Evolutionary conservation across 176 grass and related monocot genomes (phyloP), one percentile per base, ranked within the genome.

Genomic region (Thalia dealbata): DNA sequence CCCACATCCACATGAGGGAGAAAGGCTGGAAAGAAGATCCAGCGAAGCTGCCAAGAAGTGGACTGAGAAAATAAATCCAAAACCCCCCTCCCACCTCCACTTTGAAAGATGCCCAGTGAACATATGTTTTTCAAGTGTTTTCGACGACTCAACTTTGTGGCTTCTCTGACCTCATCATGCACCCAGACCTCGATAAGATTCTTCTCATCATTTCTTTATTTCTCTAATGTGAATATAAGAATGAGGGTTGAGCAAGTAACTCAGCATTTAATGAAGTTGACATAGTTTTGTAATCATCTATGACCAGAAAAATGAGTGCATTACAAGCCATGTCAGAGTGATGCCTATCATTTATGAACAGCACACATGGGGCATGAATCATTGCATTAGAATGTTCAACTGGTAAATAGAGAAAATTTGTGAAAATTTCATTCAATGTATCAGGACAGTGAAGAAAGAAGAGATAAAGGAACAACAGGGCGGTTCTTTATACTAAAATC

Each of bases 41-140:
- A 64, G 62, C 27, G 28, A 64, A 64, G 62, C 62, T 64, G 62
- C 62, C 62, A 64, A 30, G 27, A 30, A 64, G 27, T 35, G 62
- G 27, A 35, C 62, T 30, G 14, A 64, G 62, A 64, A 64, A 32
- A 64, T 14, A 64, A 64, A 30, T 64, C 25, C 62, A 64, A 64
- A 64, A 64, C 26, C 56, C 25, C 62, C 56, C 62, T 64, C 26
- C 56, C 25, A 26, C 56, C 62, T 64, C 25, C 26, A 35, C 62
- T 64, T 32, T 23, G 28, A 64, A 23, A 61, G 23, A 23, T 61
- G 23, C 45, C 45, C 9, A 64, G 32, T 16, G 1, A 15, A 25
- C 14, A 14, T 14, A 9, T 26, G 21, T 21, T 58, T 61, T 24
- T 22, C 24, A 28, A 32, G 62, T 14, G 25, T 18, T 25, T 6